Evolutionary conservation across 768 basidiomycete species (phyloP), one percentile per base, ranked within the genome.

Genomic region (Harrya chromipes): DNA sequence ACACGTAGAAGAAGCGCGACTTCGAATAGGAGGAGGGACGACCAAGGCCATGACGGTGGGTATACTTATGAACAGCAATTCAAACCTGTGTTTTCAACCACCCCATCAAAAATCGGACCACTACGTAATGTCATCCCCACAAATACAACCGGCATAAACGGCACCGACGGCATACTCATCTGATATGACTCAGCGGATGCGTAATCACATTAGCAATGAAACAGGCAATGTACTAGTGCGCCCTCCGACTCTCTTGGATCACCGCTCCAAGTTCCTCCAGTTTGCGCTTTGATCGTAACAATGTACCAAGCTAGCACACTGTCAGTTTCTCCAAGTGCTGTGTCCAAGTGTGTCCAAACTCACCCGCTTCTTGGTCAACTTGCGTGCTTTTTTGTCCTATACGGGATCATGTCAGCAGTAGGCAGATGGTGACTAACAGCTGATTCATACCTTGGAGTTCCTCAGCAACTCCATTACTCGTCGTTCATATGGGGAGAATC

Each of bases 331-430:
- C 4, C 0, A 14, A 6, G 33, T 33, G 1, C 14, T 41, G 6
- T 16, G 4, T 5, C 19, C 33, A 14, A 16, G 29, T 1, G 31
- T 49, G 43, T 20, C 31, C 19, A 49, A n/a, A 83, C 86, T 61
- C 66, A 97, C 95, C 80, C 94, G 86, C 80, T 95, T 97, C 86
- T 99, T 99, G 62, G 94, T 94, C 80, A 98, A 78, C 79, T 98
- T 98, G 72, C 93, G 82, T 52, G 95, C 95, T 76, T 95, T 97
- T 85, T 99, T 99, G 73, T 99, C 95, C 93, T 93, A 64, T 39
- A 49, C 41, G 43, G 17, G 27, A 38, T 12, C 7, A 33, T 49
- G 33, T 33, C 33, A 33, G 33, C 33, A 33, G 33, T 0, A 2
- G 29, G 12, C 12, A 14, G 49, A 46, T 43, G 40, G 24, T 9